These are phyloP conservation scores for Paecilomyces dactylethromorphus DNA, from an alignment of 2,329 filamentous ascomycete species.

Conservation along the genomic window DNA sequence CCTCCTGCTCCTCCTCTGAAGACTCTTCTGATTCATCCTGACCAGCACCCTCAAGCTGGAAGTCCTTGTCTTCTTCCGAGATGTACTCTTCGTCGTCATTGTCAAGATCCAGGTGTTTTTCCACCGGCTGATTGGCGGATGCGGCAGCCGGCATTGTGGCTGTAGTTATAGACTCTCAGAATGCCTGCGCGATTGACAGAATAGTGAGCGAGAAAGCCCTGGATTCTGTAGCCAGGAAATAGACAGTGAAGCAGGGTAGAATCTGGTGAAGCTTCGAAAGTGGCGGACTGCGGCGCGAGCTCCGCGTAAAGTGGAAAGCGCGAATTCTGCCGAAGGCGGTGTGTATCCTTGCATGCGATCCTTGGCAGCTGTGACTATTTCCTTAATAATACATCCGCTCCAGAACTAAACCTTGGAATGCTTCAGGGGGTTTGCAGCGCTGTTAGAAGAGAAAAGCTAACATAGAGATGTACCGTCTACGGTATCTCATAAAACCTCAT, in stretches of 20 bases:
- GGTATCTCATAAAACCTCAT: too few relatives aligned
- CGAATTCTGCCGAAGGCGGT: constrained; percentile 7
- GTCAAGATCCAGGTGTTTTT: constrained; percentile 10
- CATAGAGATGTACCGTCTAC: too few relatives aligned
- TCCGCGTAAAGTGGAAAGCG: background rate
- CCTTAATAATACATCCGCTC: too few relatives aligned
- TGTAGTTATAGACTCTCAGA: background rate
- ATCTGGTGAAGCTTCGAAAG: background rate
- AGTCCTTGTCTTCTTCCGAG: constrained; percentile 43
- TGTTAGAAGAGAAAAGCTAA: too few relatives aligned
- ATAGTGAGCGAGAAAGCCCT: background rate
- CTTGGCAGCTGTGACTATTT: background rate
- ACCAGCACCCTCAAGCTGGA: constrained; percentile 21
- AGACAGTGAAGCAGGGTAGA: background rate
- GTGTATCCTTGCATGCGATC: background rate
- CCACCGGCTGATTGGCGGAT: background rate
- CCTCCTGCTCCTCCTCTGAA: constrained; percentile 26
- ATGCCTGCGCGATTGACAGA: background rate
- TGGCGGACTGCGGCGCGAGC: background rate
- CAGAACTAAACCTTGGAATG: too few relatives aligned
- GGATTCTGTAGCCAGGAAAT: background rate
- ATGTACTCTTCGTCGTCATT: constrained; percentile 29
- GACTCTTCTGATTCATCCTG: constrained; percentile 25
- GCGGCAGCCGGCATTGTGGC: background rate
- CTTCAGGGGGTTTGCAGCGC: too few relatives aligned